A percentile compares a stretch with the other conserved stretches of the same genome.
Conservation (phyloP, 805 yeast species). For the Yamadazyma insecticola region DNA sequence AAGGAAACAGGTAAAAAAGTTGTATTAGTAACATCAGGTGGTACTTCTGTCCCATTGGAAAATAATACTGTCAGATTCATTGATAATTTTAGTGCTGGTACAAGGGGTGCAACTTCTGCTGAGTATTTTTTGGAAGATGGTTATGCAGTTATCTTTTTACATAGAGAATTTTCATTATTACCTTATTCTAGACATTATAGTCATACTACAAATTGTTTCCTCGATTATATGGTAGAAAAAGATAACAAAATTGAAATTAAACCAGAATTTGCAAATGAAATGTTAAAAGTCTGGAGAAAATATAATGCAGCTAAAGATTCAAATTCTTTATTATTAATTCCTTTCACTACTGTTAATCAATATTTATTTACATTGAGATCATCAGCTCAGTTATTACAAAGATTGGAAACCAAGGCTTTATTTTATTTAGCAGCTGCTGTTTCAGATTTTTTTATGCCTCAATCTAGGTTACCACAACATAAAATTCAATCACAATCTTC, state of each 20-base stretch:
- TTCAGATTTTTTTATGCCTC: constrained; percentile 91
- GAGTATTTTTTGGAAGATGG: constrained; percentile 83
- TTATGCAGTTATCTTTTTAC: constrained; percentile 88
- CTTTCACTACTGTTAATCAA: constrained; percentile 94
- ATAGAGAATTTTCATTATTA: constrained; percentile 84
- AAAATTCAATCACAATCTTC: constrained; percentile 83
- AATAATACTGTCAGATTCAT: constrained; percentile 95
- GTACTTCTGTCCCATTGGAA: constrained; percentile 96
- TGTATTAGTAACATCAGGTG: constrained; percentile 90
- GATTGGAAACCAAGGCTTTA: constrained; percentile 53
- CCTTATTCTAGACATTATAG: constrained; percentile 92
- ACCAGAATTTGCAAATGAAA: constrained; percentile 52
- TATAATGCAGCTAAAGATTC: constrained; percentile 47
- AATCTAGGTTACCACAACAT: constrained; percentile 82
- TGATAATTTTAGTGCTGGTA: constrained; percentile 96
- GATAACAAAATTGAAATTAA: constrained; percentile 58
- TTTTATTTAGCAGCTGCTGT: constrained; percentile 97
- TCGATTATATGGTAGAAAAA: constrained; percentile 70
- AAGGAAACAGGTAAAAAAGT: constrained; percentile 43
- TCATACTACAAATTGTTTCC: constrained; percentile 77
- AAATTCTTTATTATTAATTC: constrained; percentile 60
- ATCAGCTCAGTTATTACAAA: constrained; percentile 56
- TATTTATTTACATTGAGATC: constrained; percentile 78
- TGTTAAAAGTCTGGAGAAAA: constrained; percentile 57
- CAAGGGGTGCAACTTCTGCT: constrained; percentile 95